These are phyloP conservation scores for Aphanomyces astaci DNA, from an alignment of 352 stramenopile species.

Conservation along the genomic window DNA sequence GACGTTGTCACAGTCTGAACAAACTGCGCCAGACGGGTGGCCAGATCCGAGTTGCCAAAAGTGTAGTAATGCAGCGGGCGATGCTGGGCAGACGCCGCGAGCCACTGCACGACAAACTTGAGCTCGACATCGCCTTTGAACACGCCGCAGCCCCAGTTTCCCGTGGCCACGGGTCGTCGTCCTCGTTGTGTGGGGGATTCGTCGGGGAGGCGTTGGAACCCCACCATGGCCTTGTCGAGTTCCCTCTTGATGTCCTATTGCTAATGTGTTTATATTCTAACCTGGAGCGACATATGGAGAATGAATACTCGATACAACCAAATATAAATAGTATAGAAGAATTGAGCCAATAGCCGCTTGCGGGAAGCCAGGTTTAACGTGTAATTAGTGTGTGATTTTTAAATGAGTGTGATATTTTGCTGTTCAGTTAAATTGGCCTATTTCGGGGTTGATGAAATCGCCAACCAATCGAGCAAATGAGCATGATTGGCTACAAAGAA, in stretches of 20 bases:
- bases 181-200: neutral
- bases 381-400: too few relatives aligned
- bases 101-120: slow-evolving; percentile 78
- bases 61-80: slow-evolving; percentile 9
- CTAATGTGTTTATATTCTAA: too few relatives aligned
- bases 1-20: neutral
- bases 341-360: too few relatives aligned
- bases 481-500: too few relatives aligned
- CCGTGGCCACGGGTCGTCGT: slow-evolving; percentile 55
- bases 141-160: slow-evolving; percentile 79
- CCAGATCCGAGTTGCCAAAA: slow-evolving; percentile 1
- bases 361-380: too few relatives aligned
- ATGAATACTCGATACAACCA: too few relatives aligned
- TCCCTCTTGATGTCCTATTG: slow-evolving; percentile 53
- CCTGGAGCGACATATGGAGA: too few relatives aligned
- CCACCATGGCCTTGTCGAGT: slow-evolving; percentile 55
- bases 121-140: slow-evolving; percentile 64
- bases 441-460: neutral
- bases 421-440: too few relatives aligned
- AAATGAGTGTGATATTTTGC: too few relatives aligned
- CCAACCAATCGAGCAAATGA: too few relatives aligned
- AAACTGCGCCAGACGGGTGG: neutral
- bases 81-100: slow-evolving; percentile 48
- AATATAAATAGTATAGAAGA: too few relatives aligned
- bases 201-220: slow-evolving; percentile 33